These are phyloP conservation scores for Paramecium octaurelia DNA, from an alignment of 73 alveolate genomes.

Conservation along the genomic window DNA sequence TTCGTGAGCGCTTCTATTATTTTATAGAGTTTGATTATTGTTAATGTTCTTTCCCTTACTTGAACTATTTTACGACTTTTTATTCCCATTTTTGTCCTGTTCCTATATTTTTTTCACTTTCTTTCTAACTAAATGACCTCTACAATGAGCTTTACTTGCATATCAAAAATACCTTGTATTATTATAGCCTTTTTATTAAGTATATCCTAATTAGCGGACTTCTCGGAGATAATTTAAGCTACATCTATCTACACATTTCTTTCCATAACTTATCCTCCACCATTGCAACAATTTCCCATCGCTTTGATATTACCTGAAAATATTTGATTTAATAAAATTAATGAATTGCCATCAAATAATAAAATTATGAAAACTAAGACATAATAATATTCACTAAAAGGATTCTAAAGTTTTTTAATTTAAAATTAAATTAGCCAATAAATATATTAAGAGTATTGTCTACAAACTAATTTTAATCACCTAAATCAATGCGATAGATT, in stretches of 20 bases:
- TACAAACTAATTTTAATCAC: neutral
- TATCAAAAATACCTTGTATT: neutral
- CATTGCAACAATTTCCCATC: constrained; percentile 41
- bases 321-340: neutral
- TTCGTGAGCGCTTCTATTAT: neutral
- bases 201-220: neutral
- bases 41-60: neutral
- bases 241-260: neutral
- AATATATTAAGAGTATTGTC: neutral
- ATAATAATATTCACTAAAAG: neutral
- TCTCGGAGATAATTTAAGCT: neutral
- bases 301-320: neutral
- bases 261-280: neutral
- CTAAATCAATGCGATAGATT: neutral
- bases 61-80: neutral
- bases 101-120: neutral
- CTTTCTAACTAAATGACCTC: neutral
- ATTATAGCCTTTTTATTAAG: neutral
- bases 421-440: neutral
- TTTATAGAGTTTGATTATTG: neutral
- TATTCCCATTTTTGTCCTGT: neutral
- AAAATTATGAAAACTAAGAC: neutral
- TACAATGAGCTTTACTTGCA: neutral
- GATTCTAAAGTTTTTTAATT: neutral
- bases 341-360: neutral